These are phyloP conservation scores for Penicillium sp. DNA, from an alignment of 2,329 filamentous ascomycete species.

Conservation along the genomic window DNA sequence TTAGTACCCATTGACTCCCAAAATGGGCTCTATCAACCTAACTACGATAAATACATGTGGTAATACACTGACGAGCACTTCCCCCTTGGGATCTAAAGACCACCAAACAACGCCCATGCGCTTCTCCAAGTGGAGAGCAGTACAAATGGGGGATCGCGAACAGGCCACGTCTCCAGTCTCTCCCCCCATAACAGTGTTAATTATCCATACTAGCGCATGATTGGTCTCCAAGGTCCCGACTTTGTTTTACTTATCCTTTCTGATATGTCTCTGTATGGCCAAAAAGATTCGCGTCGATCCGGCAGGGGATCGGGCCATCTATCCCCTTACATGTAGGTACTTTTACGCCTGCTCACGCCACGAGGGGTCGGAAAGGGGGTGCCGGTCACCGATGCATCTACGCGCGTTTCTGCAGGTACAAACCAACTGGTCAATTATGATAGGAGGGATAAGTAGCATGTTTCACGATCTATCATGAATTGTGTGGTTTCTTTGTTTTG, in stretches of 20 bases:
- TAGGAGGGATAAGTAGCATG: not conserved
- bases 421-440: not conserved
- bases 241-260: not conserved
- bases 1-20: not conserved
- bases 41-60: not conserved
- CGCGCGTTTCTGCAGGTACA: not conserved
- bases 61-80: not conserved
- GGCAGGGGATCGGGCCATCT: slow-evolving; percentile 14
- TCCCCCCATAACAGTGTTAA: slow-evolving; percentile 6
- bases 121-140: slow-evolving; percentile 9
- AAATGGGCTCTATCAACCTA: not conserved
- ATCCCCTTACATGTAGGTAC: slow-evolving; percentile 19
- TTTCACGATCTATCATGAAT: not conserved
- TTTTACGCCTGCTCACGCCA: slow-evolving; percentile 13
- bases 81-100: slow-evolving; percentile 1
- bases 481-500: not conserved
- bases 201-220: not conserved
- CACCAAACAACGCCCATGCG: slow-evolving; percentile 4
- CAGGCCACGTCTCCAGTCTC: slow-evolving; percentile 27
- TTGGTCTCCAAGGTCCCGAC: not conserved
- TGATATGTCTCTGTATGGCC: not conserved
- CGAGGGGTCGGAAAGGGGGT: slow-evolving; percentile 16
- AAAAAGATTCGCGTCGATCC: slow-evolving; percentile 16
- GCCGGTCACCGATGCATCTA: not conserved
- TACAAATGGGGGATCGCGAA: slow-evolving; percentile 12